Conservation (phyloP, 1,284 basidiomycete genomes). For the Sporisorium graminicola region DNA sequence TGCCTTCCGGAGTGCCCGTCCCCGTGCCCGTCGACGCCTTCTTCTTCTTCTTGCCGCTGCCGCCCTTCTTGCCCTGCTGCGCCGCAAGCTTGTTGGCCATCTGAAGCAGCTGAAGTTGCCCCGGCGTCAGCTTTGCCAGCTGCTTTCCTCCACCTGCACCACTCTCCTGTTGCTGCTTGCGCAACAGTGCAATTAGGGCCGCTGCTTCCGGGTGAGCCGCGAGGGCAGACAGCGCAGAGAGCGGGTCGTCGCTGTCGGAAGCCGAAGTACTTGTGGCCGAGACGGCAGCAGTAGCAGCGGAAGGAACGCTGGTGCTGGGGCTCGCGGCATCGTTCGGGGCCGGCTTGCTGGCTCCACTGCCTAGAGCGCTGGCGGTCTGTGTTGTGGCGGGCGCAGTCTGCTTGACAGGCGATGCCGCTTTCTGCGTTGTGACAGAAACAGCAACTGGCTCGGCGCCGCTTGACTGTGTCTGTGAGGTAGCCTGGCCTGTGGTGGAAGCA, state of each 20-base stretch:
- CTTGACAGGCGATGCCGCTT: constrained; percentile 14
- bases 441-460: constrained; percentile 1
- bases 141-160: constrained; percentile 44
- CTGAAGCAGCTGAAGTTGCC: constrained; percentile 65
- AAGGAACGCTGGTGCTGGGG: background rate
- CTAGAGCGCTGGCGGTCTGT: background rate
- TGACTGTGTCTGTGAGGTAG: constrained; percentile 18
- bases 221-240: constrained; percentile 58
- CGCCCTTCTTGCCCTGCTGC: constrained; percentile 50
- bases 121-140: constrained; percentile 62
- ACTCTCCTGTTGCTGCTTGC: constrained; percentile 61
- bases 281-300: background rate
- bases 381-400: constrained; percentile 10
- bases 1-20: constrained; percentile 30
- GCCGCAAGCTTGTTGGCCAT: constrained; percentile 64
- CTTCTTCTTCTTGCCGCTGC: constrained; percentile 51
- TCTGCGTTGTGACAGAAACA: constrained; percentile 7
- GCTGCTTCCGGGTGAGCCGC: constrained; percentile 65
- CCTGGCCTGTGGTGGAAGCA: background rate
- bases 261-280: constrained; percentile 4
- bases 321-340: constrained; percentile 12
- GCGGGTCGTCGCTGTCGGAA: constrained; percentile 44
- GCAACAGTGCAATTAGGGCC: constrained; percentile 61
- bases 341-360: constrained; percentile 17
- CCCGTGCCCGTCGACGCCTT: constrained; percentile 20